These are phyloP conservation scores for Coemansia erecta DNA, from an alignment of 192 early-diverging fungal genomes.

Conservation along the genomic window DNA sequence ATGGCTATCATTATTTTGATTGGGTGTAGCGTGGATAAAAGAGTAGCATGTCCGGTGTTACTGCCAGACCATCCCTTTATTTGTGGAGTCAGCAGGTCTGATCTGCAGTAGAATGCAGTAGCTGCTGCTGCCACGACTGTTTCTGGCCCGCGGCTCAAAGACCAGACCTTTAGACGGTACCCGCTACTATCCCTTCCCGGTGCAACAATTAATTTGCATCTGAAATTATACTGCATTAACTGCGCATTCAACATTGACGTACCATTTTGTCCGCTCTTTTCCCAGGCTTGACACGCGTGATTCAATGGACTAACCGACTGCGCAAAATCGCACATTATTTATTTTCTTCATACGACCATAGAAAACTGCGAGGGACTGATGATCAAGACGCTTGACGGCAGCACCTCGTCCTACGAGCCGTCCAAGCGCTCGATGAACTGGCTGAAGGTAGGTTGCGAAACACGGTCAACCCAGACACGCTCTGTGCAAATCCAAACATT, in stretches of 20 bases:
- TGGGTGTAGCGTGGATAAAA: too few relatives aligned
- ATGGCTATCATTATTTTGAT: too few relatives aligned
- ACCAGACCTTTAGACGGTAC: too few relatives aligned
- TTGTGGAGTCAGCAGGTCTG: too few relatives aligned
- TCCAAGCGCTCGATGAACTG: conserved; percentile 95
- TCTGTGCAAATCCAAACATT: background rate
- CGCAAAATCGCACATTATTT: conserved; percentile 4
- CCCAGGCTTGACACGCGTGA: conserved; percentile 45
- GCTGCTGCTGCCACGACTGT: too few relatives aligned
- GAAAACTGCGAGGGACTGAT: conserved; percentile 97
- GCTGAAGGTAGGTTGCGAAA: conserved; percentile 74
- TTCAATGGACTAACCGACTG: conserved; percentile 41
- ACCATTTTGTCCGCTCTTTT: background rate
- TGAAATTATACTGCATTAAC: conserved; percentile 8
- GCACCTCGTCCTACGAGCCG: conserved; percentile 89
- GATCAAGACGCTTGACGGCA: conserved; percentile 92
- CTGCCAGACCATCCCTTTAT: too few relatives aligned
- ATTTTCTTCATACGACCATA: conserved; percentile 52
- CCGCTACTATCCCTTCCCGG: too few relatives aligned
- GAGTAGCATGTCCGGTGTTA: too few relatives aligned
- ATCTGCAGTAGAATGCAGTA: too few relatives aligned
- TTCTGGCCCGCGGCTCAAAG: too few relatives aligned
- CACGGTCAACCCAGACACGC: background rate
- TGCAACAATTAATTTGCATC: background rate
- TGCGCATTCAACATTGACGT: background rate